phyloP scores from a whole-genome alignment of 2,329 filamentous ascomycete species.

The Myrmaecium sp. region DNA sequence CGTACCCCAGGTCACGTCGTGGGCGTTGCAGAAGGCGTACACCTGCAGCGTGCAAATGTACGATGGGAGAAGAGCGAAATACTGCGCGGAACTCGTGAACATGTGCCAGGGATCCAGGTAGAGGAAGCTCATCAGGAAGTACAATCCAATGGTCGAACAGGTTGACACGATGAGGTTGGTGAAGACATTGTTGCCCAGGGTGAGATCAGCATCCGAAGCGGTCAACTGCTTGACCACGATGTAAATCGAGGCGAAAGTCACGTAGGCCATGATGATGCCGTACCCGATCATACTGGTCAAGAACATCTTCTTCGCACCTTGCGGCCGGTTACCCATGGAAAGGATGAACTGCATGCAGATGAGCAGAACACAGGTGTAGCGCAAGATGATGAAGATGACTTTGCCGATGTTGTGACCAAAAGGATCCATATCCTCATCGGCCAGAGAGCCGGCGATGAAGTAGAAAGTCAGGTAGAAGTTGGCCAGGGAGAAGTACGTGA shows the following conservation, averaged over 20 bases:
- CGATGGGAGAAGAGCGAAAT: conserved; percentile 77
- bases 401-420: conserved; percentile 77
- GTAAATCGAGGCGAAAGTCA: conserved; percentile 73
- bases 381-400: conserved; percentile 71
- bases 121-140: conserved; percentile 90
- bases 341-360: conserved; percentile 94
- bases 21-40: conserved; percentile 97
- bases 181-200: conserved; percentile 74
- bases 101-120: conserved; percentile 99
- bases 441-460: conserved; percentile 84
- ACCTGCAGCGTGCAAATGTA: conserved; percentile 98
- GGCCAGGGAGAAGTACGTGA: conserved; percentile 95
- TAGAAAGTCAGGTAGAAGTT: conserved; percentile 99
- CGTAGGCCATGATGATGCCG: conserved; percentile 88
- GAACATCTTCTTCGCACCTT: conserved; percentile 86
- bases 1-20: conserved; percentile 97
- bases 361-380: conserved; percentile 71
- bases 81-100: conserved; percentile 81
- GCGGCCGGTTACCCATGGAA: conserved; percentile 86
- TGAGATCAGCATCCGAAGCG: conserved; percentile 30
- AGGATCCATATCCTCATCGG: conserved; percentile 65
- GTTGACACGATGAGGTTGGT: conserved; percentile 86
- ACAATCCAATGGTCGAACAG: conserved; percentile 78
- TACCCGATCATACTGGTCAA: conserved; percentile 79
- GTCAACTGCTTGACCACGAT: conserved; percentile 73